Base-by-base conservation (phyloP, 352 stramenopile genomes). In the Phytopythium helicoides region DNA sequence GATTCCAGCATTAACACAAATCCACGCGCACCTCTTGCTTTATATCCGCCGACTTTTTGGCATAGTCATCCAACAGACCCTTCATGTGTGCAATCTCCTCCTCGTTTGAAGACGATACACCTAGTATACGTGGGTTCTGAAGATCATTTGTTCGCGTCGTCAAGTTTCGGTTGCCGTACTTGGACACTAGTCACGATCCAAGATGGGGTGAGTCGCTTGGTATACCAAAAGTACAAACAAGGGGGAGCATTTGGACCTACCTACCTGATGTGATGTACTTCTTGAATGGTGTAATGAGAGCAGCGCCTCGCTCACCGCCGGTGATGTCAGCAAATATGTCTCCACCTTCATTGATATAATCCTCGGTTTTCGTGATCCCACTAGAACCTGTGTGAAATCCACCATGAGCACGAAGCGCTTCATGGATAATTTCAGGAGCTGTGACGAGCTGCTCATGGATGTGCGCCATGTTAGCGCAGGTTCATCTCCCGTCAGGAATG, bases 81-180 rank as follows among this genome's bases (percentile, higher is more conserved):
- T 81, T 86, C 41, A 93, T 66, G 44, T 87, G 64, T 14, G 62
- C 45, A 56, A 84, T 90, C 47, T 89, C 78, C 38, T 89, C 73
- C 38, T 91, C 77, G 42, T 94, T 87, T n/a, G 82, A 84, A 6
- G 76, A 87, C 2, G 77, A 92, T 3, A 77, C 78, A 3, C 66
- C 86, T 18, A 95, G 45, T 22, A 92, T 56, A 7, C 69, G 73
- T 33, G 81, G 75, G 15, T 86, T 86, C 36, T 86, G 62, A 3
- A 95, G 58, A 59, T 94, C 83, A 26, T 90, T 92, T 10, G 81
- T 89, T 11, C 81, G 67, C n/a, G 86, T 95, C n/a, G 81, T 92
- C 36, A 89, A 80, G 45, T 92, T 89, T 26, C 70, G 72, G 35
- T 89, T 76, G 22, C 86, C 86, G 47, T 95, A 95, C 57, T 91